Percentiles rank a stretch among this genome's conserved stretches.
Conservation (phyloP, 2,329 filamentous ascomycete species). For the Sclerotinia borealis region DNA sequence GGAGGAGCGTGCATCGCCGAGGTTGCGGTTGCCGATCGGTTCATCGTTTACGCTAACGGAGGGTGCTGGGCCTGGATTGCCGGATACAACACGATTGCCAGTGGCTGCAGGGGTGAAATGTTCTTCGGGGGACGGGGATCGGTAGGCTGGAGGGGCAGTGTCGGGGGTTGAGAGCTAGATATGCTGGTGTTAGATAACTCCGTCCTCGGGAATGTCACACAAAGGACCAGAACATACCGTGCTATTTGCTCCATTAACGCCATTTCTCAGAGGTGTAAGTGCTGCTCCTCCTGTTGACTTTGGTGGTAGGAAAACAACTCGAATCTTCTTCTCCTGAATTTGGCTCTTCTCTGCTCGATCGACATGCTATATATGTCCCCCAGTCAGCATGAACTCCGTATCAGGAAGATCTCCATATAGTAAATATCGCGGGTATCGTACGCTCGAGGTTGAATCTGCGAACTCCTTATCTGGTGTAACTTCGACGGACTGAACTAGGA, state of each 20-base stretch:
- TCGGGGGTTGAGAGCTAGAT: slow-evolving; percentile 22
- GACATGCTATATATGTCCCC: slow-evolving; percentile 57
- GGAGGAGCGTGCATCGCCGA: slow-evolving; percentile 57
- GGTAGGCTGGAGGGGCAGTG: slow-evolving; percentile 42
- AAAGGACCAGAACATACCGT: slow-evolving; percentile 18
- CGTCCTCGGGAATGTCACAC: neutral
- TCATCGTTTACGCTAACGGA: slow-evolving; percentile 41
- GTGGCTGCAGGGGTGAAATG: slow-evolving; percentile 29
- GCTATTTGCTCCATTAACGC: slow-evolving; percentile 22
- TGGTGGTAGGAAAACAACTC: slow-evolving; percentile 74
- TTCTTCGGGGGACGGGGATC: slow-evolving; percentile 46
- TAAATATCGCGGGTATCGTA: slow-evolving; percentile 45
- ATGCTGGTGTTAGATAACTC: neutral
- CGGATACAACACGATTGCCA: slow-evolving; percentile 25
- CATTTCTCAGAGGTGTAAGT: slow-evolving; percentile 28
- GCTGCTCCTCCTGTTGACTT: slow-evolving; percentile 37
- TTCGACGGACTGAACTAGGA: slow-evolving; percentile 86
- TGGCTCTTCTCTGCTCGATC: slow-evolving; percentile 68
- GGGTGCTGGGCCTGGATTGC: slow-evolving; percentile 21
- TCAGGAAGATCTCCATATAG: neutral
- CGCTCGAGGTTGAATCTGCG: slow-evolving; percentile 71
- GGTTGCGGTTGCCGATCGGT: slow-evolving; percentile 32
- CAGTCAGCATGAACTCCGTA: neutral
- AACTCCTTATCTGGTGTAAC: slow-evolving; percentile 82
- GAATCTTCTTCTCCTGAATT: slow-evolving; percentile 92